These are phyloP conservation scores for Talaromyces albobiverticillius DNA, from an alignment of 2,329 filamentous ascomycete species.

Conservation along the genomic window DNA sequence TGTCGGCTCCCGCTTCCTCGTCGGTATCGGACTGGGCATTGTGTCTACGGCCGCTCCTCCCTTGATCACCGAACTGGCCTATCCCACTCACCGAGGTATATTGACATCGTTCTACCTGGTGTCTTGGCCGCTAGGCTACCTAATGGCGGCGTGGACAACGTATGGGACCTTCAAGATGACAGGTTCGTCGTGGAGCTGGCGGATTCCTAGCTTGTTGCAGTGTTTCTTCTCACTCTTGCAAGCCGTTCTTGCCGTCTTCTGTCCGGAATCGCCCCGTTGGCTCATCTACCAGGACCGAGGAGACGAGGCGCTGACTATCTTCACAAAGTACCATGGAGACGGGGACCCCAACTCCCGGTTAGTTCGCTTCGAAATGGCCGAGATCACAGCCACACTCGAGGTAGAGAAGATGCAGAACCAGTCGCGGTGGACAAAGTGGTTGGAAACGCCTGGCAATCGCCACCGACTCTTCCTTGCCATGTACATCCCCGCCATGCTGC, in stretches of 20 bases:
- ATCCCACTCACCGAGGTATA: slow-evolving; percentile 36
- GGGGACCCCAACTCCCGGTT: slow-evolving; percentile 16
- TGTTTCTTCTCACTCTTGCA: slow-evolving; percentile 8
- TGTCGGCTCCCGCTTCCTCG: slow-evolving; percentile 31
- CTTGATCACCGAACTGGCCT: slow-evolving; percentile 43
- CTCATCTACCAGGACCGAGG: not conserved
- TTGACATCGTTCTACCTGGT: slow-evolving; percentile 30
- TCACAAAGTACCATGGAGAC: slow-evolving; percentile 4
- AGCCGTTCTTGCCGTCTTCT: slow-evolving; percentile 17
- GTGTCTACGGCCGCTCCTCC: slow-evolving; percentile 28
- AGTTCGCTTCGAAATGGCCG: slow-evolving; percentile 19
- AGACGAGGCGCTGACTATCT: not conserved
- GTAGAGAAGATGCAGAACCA: not conserved
- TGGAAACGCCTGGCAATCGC: slow-evolving; percentile 34
- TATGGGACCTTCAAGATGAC: slow-evolving; percentile 19
- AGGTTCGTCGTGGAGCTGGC: slow-evolving; percentile 18
- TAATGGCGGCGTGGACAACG: slow-evolving; percentile 24
- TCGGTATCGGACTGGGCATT: slow-evolving; percentile 33
- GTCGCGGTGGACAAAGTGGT: slow-evolving; percentile 19
- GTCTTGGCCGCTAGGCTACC: slow-evolving; percentile 26
- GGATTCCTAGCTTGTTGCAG: slow-evolving; percentile 18
- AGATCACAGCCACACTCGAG: not conserved
- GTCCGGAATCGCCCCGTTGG: slow-evolving; percentile 12
- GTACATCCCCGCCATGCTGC: slow-evolving; percentile 34
- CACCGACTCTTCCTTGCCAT: slow-evolving; percentile 39